Percentiles rank a stretch among this genome's conserved stretches.
These are phyloP conservation scores for Aspergillus caelatus DNA, from an alignment of 2,329 filamentous ascomycete species.

Conservation along the genomic window DNA sequence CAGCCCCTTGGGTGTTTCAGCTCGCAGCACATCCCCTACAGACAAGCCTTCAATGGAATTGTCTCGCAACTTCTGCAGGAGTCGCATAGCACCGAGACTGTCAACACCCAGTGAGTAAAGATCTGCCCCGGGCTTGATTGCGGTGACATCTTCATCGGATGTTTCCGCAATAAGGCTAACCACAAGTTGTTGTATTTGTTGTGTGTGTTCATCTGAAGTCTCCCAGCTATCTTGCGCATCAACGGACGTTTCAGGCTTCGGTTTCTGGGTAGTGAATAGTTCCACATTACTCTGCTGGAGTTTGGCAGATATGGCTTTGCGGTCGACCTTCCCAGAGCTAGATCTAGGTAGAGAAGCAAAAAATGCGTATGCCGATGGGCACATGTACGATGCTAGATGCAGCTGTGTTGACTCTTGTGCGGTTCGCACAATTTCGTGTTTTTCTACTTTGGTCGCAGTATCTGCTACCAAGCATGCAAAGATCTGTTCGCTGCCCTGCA, in stretches of 20 bases:
- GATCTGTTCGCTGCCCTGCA: slow-evolving; percentile 28
- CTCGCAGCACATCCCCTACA: slow-evolving; percentile 33
- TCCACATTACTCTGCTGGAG: slow-evolving; percentile 13
- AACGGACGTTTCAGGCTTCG: background rate
- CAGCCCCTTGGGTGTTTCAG: slow-evolving; percentile 28
- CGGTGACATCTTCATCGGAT: slow-evolving; percentile 15
- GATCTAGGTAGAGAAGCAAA: slow-evolving; percentile 26
- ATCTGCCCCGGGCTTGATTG: slow-evolving; percentile 20
- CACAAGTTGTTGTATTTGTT: slow-evolving; percentile 18
- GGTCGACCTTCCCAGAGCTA: slow-evolving; percentile 32
- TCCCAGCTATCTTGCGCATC: slow-evolving; percentile 12
- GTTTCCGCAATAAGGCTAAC: slow-evolving; percentile 20
- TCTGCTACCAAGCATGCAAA: slow-evolving; percentile 28
- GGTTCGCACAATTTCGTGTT: slow-evolving; percentile 17
- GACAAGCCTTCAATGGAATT: slow-evolving; percentile 26
- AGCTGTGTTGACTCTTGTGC: slow-evolving; percentile 16
- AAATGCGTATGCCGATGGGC: slow-evolving; percentile 27
- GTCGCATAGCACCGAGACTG: slow-evolving; percentile 38
- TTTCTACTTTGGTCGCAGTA: slow-evolving; percentile 9
- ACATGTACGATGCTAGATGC: slow-evolving; percentile 28
- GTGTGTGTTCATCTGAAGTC: slow-evolving; percentile 2
- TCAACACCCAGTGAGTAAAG: slow-evolving; percentile 36
- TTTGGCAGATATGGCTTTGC: slow-evolving; percentile 22
- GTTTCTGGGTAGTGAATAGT: slow-evolving; percentile 7
- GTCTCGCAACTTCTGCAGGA: slow-evolving; percentile 36